Conservation (phyloP, 2,329 filamentous ascomycete species). For the Dryadomyces quercivorus region DNA sequence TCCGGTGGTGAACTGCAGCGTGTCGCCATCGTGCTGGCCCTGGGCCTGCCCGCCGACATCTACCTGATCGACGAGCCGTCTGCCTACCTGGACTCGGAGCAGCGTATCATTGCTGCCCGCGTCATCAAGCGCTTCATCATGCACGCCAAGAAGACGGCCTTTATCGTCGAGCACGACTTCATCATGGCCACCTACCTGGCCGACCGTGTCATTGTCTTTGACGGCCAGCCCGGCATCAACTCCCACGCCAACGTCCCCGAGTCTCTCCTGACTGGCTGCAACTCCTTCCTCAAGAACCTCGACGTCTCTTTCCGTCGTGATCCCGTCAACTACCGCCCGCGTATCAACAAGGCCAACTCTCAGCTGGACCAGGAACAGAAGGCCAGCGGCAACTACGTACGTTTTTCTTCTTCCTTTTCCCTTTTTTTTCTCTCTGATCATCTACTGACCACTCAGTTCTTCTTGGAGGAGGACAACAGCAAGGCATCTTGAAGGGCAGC, state of each 20-base stretch:
- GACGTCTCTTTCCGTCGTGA: constrained; percentile 98
- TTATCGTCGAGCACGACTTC: constrained; percentile 99
- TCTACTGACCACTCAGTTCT: constrained; percentile 51
- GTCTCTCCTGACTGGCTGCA: constrained; percentile 89
- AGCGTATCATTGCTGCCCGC: constrained; percentile 92
- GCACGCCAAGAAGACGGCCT: constrained; percentile 99
- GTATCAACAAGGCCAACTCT: constrained; percentile 95
- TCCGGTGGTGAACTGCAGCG: constrained; percentile 99
- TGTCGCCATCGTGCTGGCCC: constrained; percentile 94
- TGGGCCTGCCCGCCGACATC: constrained; percentile 91
- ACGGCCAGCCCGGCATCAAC: constrained; percentile 81
- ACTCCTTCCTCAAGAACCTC: constrained; percentile 89
- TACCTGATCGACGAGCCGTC: constrained; percentile 98
- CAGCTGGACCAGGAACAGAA: constrained; percentile 99
- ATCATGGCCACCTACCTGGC: constrained; percentile 62
- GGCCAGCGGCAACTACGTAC: constrained; percentile 76
- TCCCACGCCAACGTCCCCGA: constrained; percentile 83
- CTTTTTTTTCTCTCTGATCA: not conserved
- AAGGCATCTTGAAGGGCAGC: constrained; percentile 51
- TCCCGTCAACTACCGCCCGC: constrained; percentile 86
- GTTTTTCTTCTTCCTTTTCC: constrained; percentile 18
- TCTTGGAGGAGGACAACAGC: constrained; percentile 66
- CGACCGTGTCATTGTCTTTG: constrained; percentile 97
- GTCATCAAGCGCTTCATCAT: constrained; percentile 99
- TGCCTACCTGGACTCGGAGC: constrained; percentile 95